Base-by-base conservation (phyloP, 202 grass and related monocot genomes). In the Zizania palustris region DNA sequence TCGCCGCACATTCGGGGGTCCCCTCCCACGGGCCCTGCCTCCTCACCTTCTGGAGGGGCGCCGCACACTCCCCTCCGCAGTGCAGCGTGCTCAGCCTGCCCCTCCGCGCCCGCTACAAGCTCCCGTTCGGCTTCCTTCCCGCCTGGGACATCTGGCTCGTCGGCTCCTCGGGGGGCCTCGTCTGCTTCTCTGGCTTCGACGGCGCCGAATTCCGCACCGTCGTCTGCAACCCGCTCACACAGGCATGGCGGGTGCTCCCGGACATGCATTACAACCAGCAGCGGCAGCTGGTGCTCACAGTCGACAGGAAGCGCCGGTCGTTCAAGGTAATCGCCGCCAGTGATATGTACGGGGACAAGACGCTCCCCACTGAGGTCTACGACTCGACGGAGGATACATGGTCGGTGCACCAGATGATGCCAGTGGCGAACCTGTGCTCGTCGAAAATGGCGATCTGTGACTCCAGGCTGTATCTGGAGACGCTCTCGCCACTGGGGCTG, bases 381-480 rank as follows among this genome's bases (percentile, higher is more conserved):
- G 84, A 97, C 44, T 97, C 95, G 35, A 88, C 82, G 60, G 58
- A 66, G 19, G 41, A 88, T 20, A 74, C 49, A 15, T 97, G 95
- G 95, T 93, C 91, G 0, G 65, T 94, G 58, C 95, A 94, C 44
- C 90, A 97, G 78, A 89, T 84, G 81, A 94, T 97, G 85, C 95
- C 95, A 0, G 76, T 82, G 3, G 87, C 82, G 20, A 97, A 87
- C 66, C 89, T 97, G 6, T 97, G 95, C 74, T 97, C 91, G 5
- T 97, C 91, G 0, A 97, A 97, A 59, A 97, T 97, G 91, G 95
- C 95, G 0, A 87, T 97, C 79, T 97, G 95, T 1, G 91, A 92
- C 82, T 97, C 95, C 6, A 84, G 87, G 76, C 44, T 97, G 11
- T 97, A 97, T 82, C 59, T 97, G 59, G 95, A 97, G 84, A 97